Conservation (phyloP, 2,329 filamentous ascomycete species). For the Fusarium sororula region DNA sequence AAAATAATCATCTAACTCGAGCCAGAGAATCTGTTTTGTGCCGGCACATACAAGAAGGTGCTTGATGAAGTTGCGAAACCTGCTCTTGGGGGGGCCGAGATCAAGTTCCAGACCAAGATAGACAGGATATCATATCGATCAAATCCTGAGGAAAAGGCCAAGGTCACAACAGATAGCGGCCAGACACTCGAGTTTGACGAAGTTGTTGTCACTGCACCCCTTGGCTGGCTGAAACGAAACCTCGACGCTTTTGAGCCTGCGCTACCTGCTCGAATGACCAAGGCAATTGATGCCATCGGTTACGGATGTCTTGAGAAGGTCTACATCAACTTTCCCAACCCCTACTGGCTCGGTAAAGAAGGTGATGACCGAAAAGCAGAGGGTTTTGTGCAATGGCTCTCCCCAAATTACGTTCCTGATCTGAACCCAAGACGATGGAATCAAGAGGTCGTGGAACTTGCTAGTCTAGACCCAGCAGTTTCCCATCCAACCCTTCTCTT, state of each 20-base stretch:
- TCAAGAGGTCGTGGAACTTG: constrained; percentile 81
- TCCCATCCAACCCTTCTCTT: constrained; percentile 87
- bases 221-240: constrained; percentile 74
- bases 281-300: constrained; percentile 70
- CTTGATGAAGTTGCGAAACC: constrained; percentile 67
- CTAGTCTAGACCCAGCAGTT: constrained; percentile 65
- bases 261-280: constrained; percentile 64
- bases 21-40: constrained; percentile 67
- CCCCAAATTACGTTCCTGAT: constrained; percentile 71
- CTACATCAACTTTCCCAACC: constrained; percentile 74
- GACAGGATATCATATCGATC: constrained; percentile 52
- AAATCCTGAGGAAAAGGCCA: constrained; percentile 47
- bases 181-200: constrained; percentile 68
- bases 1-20: not conserved
- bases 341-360: constrained; percentile 73
- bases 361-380: constrained; percentile 56
- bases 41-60: constrained; percentile 67
- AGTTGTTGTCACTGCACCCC: constrained; percentile 72
- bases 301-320: constrained; percentile 79
- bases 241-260: constrained; percentile 67
- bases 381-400: constrained; percentile 80
- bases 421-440: constrained; percentile 74
- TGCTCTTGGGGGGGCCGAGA: constrained; percentile 62
- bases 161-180: constrained; percentile 57
- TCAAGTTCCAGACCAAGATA: constrained; percentile 61